These are phyloP conservation scores for Xerocomus minutiporus DNA, from an alignment of 1,284 basidiomycete genomes.

Conservation along the genomic window DNA sequence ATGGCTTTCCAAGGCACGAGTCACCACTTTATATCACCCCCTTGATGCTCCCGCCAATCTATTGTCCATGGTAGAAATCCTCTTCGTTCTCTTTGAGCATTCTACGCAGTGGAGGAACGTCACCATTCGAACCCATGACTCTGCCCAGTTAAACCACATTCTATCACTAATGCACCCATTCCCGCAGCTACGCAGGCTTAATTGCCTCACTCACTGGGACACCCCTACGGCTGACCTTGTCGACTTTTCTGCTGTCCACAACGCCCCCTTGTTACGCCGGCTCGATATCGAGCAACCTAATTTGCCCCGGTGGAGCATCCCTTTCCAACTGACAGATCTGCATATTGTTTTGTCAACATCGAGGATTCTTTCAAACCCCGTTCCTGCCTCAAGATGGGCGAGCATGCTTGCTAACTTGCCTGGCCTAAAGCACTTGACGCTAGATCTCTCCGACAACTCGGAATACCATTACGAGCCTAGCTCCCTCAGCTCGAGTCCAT, in stretches of 20 bases:
- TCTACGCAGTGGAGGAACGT: conserved; percentile 44
- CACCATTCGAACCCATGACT: conserved; percentile 36
- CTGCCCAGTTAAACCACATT: conserved; percentile 39
- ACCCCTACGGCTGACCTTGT: conserved; percentile 14
- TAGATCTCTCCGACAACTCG: conserved; percentile 39
- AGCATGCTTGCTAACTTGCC: conserved; percentile 34
- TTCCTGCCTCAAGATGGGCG: conserved; percentile 28
- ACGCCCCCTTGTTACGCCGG: conserved; percentile 19
- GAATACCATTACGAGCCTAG: conserved; percentile 33
- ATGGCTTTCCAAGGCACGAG: conserved; percentile 48
- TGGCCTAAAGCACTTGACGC: conserved; percentile 36
- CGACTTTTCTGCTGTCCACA: conserved; percentile 22
- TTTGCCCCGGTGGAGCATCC: conserved; percentile 24
- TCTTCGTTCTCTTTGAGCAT: conserved; percentile 40
- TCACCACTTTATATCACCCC: conserved; percentile 42
- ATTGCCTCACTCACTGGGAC: conserved; percentile 18
- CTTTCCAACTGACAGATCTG: conserved; percentile 20
- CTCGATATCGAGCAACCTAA: conserved; percentile 23
- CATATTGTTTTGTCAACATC: conserved; percentile 17
- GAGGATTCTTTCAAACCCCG: neutral
- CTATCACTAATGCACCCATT: conserved; percentile 36
- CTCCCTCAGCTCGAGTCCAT: conserved; percentile 41
- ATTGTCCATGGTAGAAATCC: conserved; percentile 29
- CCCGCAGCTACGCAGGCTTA: conserved; percentile 28
- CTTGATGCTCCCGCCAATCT: conserved; percentile 37